These are phyloP conservation scores for Sophora flavescens DNA, from an alignment of 306 rosid species.

Conservation along the genomic window DNA sequence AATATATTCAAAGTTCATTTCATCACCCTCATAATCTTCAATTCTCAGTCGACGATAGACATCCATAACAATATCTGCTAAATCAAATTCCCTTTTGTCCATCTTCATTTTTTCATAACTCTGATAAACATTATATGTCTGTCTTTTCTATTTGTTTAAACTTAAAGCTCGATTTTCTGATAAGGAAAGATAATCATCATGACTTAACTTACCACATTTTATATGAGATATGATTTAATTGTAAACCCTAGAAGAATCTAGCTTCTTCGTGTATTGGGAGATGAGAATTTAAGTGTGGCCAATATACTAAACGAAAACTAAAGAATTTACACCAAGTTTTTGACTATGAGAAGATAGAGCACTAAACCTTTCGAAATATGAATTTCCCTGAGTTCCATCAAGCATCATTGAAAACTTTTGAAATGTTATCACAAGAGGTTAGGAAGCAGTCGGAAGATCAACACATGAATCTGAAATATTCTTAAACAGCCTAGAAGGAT, in stretches of 20 bases:
- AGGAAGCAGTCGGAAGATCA: slow-evolving; percentile 57
- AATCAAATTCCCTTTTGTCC: slow-evolving; percentile 72
- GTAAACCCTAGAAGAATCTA: slow-evolving; percentile 72
- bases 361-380: slow-evolving; percentile 72
- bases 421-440: slow-evolving; percentile 80
- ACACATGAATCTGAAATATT: slow-evolving; percentile 64
- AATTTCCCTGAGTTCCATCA: slow-evolving; percentile 71
- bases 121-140: slow-evolving; percentile 59
- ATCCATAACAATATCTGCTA: slow-evolving; percentile 76
- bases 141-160: slow-evolving; percentile 59
- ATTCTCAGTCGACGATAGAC: slow-evolving; percentile 58
- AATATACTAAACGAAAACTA: no score
- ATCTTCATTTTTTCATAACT: slow-evolving; percentile 74
- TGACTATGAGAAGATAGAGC: slow-evolving; percentile 40
- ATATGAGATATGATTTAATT: slow-evolving; percentile 78
- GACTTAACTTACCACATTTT: slow-evolving; percentile 69
- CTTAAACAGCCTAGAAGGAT: slow-evolving; percentile 56
- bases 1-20: slow-evolving; percentile 69
- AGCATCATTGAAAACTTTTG: slow-evolving; percentile 85
- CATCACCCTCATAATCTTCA: slow-evolving; percentile 60
- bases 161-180: slow-evolving; percentile 60
- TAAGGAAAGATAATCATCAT: slow-evolving; percentile 57
- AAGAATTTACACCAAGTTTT: no score
- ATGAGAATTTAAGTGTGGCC: slow-evolving; percentile 83
- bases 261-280: slow-evolving; percentile 57